phyloP scores from a whole-genome alignment of 2,329 filamentous ascomycete genomes.

The Fusarium pseudonygamai region DNA sequence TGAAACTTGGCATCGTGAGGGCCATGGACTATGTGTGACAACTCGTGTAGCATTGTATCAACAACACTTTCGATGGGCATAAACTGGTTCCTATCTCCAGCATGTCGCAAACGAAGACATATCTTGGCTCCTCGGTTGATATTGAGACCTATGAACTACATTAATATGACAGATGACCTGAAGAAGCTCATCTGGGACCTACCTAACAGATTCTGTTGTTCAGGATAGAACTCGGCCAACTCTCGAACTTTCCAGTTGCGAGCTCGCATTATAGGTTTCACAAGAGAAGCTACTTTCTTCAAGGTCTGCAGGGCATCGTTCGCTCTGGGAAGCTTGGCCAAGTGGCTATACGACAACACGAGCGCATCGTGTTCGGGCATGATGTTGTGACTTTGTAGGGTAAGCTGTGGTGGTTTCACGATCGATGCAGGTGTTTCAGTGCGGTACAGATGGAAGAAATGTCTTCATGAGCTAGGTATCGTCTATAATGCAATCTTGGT shows the following conservation, averaged over 20 bases:
- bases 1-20: conserved; percentile 87
- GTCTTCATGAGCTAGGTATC: not conserved
- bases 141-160: conserved; percentile 70
- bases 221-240: conserved; percentile 86
- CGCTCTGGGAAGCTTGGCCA: conserved; percentile 57
- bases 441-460: not conserved
- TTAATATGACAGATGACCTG: not conserved
- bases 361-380: conserved; percentile 52
- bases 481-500: not conserved
- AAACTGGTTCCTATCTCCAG: conserved; percentile 79
- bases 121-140: conserved; percentile 81
- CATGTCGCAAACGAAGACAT: conserved; percentile 81
- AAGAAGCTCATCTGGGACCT: conserved; percentile 55
- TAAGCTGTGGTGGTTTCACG: conserved; percentile 8
- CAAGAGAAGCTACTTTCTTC: conserved; percentile 83
- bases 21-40: conserved; percentile 86
- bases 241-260: conserved; percentile 81
- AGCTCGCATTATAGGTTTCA: conserved; percentile 95
- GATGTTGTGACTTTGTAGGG: conserved; percentile 5
- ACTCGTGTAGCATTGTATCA: conserved; percentile 94
- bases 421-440: not conserved
- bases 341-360: conserved; percentile 60
- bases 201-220: conserved; percentile 78
- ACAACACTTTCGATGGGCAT: conserved; percentile 81
- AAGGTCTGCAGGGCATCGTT: conserved; percentile 68